Conservation (phyloP, 768 basidiomycete genomes). For the Phylloporus arenicola region DNA sequence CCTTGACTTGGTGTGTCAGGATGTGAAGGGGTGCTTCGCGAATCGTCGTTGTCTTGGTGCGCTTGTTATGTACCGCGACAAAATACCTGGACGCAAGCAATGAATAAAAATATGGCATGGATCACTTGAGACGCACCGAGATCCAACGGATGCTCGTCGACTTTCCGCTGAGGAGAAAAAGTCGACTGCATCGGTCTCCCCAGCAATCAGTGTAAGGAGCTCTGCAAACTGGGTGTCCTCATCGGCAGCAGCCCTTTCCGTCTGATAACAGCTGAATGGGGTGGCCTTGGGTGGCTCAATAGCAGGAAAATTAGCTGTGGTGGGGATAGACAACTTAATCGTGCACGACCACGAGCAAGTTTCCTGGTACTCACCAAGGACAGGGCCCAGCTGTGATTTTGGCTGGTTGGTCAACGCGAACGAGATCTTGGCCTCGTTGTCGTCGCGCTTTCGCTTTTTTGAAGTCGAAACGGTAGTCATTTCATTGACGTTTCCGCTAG, state of each 20-base stretch:
- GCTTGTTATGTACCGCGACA: constrained; percentile 75
- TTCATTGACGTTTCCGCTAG: constrained; percentile 11
- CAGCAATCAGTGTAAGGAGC: constrained; percentile 51
- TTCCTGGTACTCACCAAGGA: constrained; percentile 40
- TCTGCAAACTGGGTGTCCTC: constrained; percentile 29
- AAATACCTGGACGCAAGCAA: constrained; percentile 54
- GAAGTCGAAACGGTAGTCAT: constrained; percentile 25
- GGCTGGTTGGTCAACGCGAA: constrained; percentile 34
- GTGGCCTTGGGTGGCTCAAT: constrained; percentile 53
- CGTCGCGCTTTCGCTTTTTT: constrained; percentile 49
- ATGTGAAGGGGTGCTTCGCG: constrained; percentile 66
- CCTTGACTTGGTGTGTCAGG: constrained; percentile 75
- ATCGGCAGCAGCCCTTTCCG: constrained; percentile 23
- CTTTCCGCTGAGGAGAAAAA: constrained; percentile 64
- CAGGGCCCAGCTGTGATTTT: constrained; percentile 41
- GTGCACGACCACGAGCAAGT: constrained; percentile 25
- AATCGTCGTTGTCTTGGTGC: constrained; percentile 63
- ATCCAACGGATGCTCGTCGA: constrained; percentile 49
- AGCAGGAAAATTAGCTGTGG: constrained; percentile 60
- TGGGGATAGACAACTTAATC: constrained; percentile 9
- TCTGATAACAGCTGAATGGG: constrained; percentile 57
- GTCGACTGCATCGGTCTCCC: constrained; percentile 81
- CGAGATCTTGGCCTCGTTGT: constrained; percentile 31
- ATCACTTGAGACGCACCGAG: constrained; percentile 48
- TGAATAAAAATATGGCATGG: constrained; percentile 2